phyloP scores from a whole-genome alignment of 495 filamentous ascomycete species.

The Copromyces sp. region DNA sequence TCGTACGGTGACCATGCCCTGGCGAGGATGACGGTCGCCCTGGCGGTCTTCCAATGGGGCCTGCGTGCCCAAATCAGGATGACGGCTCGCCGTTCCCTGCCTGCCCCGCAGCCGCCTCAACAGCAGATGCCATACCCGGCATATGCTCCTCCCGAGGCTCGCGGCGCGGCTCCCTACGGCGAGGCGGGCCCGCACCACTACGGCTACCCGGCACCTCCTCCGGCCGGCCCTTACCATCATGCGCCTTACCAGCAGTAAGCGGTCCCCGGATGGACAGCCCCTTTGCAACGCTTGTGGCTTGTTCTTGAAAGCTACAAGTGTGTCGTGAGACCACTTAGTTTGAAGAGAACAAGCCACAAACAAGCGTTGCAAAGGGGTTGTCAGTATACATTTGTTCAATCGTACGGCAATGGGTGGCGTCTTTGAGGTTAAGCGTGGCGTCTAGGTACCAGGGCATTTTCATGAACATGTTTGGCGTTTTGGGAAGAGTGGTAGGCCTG shows the following conservation, averaged over 20 bases:
- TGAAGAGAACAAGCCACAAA: not conserved
- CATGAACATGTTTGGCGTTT: not conserved
- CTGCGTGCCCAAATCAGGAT: not conserved
- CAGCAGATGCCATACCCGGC: not conserved
- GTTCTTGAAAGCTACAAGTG: not conserved
- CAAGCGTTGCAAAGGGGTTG: not conserved
- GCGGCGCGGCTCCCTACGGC: not conserved
- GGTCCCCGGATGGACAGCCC: not conserved
- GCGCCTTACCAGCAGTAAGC: not conserved
- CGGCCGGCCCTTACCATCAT: not conserved
- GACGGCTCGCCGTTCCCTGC: not conserved
- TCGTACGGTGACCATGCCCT: not conserved
- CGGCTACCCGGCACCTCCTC: not conserved
- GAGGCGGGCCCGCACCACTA: not conserved
- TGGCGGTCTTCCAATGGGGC: not conserved
- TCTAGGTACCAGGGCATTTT: not conserved
- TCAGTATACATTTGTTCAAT: not conserved
- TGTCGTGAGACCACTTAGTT: not conserved
- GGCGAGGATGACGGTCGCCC: not conserved
- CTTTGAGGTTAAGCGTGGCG: not conserved
- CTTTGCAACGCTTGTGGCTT: not conserved
- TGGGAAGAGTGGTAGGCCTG: not conserved
- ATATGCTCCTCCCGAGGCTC: not conserved
- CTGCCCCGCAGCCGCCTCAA: not conserved
- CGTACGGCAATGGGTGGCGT: not conserved